Base-by-base conservation (phyloP, 2,329 filamentous ascomycete genomes). In the Penicillium sp. region DNA sequence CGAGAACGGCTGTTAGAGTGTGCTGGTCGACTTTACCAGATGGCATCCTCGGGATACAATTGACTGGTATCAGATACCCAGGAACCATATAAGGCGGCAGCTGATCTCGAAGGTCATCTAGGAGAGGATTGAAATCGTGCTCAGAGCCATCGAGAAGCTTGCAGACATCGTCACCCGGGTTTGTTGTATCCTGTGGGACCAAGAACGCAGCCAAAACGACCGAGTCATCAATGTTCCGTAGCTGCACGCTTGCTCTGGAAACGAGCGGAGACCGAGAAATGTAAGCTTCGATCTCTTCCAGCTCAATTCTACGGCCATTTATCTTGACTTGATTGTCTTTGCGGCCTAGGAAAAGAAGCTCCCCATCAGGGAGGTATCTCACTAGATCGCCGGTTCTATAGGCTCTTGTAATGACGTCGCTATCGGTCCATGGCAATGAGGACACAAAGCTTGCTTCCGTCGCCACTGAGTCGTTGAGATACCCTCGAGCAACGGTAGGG, bases 271-370 rank as follows among this genome's bases (percentile, higher is more conserved):
- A 34, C 5, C 32, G 32, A 39, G 36, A 11, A n/a, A 36, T n/a
- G 9, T 11, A 36, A 36, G 13, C 34, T 55, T 72, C 69, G 13
- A 74, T 58, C 48, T 72, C 69, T 3, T 60, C 66, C 2, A 70
- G 54, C 46, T 73, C 70, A n/a, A 74, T 56, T 1, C 70, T 64
- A 45, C 72, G 71, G 2, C 72, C 72, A 24, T 63, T 62, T 7
- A 73, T 55, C 55, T 74, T 73, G 45, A 72, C 59, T 48, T 74
- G 69, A 3, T 55, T 53, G 43, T 72, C 71, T 45, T 68, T 72
- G 18, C 71, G 61, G 2, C 69, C 70, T 5, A 69, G 45, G 48
- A 67, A 71, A 13, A 62, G 50, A 11, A 71, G 56, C 5, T 53
- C 58, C 4, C 72, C 69, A 36, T 72, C 60, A 3, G 56, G 45